Evolutionary conservation across 768 basidiomycete genomes (phyloP).

Genomic region (Agrocybe praecox): DNA sequence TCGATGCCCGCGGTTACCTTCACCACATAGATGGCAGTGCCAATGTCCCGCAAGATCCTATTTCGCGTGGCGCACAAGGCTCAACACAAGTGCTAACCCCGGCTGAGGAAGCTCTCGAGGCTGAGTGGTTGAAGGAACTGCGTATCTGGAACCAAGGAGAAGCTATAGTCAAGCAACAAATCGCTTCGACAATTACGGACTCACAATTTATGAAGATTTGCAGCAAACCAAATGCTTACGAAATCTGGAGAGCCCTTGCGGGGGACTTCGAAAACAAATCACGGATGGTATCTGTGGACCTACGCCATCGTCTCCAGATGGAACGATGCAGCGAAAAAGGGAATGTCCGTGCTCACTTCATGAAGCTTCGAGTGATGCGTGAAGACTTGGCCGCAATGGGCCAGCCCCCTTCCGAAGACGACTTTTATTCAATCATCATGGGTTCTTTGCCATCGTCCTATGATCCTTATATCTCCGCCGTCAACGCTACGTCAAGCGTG

Average conservation of each 20-base stretch:
- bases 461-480: slow-evolving; percentile 13
- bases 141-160: slow-evolving; percentile 18
- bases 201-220: slow-evolving; percentile 17
- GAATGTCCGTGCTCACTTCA: slow-evolving; percentile 18
- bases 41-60: no score
- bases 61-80: no score
- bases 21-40: slow-evolving; percentile 12
- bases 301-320: slow-evolving; percentile 9
- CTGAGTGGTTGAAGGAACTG: slow-evolving; percentile 18
- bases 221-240: slow-evolving; percentile 8
- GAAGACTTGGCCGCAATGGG: slow-evolving; percentile 18
- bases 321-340: slow-evolving; percentile 16
- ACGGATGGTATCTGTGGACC: slow-evolving; percentile 14
- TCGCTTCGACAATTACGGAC: slow-evolving; percentile 16
- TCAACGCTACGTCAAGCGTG: slow-evolving; percentile 11
- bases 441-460: slow-evolving; percentile 15
- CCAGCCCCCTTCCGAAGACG: slow-evolving; percentile 1
- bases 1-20: slow-evolving; percentile 7
- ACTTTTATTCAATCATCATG: slow-evolving; percentile 13
- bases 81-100: no score
- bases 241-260: slow-evolving; percentile 14
- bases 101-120: not conserved
- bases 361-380: slow-evolving; percentile 12
- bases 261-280: slow-evolving; percentile 11
- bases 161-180: slow-evolving; percentile 17